Base-by-base conservation (phyloP, 176 grass and related monocot species). In the Triticum dicoccoides region DNA sequence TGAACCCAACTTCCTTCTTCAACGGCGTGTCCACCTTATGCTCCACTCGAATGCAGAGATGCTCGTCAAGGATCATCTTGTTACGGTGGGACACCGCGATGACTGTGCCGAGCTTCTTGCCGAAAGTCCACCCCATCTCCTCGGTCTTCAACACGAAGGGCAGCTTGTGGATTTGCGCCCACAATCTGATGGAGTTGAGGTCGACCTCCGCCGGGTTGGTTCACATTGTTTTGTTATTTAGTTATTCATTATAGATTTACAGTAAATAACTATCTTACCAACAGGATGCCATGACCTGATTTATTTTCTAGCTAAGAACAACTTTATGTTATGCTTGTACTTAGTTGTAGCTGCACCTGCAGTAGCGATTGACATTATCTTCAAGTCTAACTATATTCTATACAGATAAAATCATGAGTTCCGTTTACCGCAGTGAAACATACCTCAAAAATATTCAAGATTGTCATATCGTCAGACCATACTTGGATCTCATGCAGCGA, bases 381-480 rank as follows among this genome's bases (percentile, higher is more conserved):
- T 58, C 37, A 64, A 39, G 34, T 65, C 58, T 80, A 82, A 82
- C 71, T 20, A n/a, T 82, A 65, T 34, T 90, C 3, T 33, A 39
- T 17, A 34, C 88, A 95, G 86, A 80, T 73, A 90, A 90, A 85
- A 85, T 89, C 14, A 78, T 70, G 77, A 72, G 61, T 82, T 77
- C 9, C 37, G 64, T 92, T 86, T 83, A 85, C 79, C 65, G 58
- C 33, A 45, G 9, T 32, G 47, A 62, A 73, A 81, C 58, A 82
- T 80, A 41, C 24, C 69, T 79, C 45, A 37, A 24, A 41, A 82
- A 2, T 79, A 77, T 77, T 84, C 82, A 73, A 74, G 76, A 79
- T 78, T 95, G 82, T 77, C 78, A 56, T 87, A 85, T 78, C 91
- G 91, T 72, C 89, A 84, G 52, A 71, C 76, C 25, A 92, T 23